Conservation (phyloP, 1,284 basidiomycete species). For the Rhodotorula sp. region DNA sequence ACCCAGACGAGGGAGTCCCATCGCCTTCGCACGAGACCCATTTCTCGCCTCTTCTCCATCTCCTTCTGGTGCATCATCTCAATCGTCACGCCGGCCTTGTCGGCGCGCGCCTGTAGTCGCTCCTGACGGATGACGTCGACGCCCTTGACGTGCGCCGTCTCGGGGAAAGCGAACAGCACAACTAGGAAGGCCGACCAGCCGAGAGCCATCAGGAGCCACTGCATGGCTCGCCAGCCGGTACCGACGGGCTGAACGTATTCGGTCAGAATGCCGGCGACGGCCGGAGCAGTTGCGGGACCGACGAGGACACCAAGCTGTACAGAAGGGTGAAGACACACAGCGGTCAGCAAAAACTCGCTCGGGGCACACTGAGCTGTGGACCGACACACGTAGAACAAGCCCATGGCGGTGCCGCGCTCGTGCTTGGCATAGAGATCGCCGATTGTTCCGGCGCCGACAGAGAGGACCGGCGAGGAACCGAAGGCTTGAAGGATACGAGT, state of each 20-base stretch:
- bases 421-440: slow-evolving; percentile 66
- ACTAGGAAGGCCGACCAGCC: slow-evolving; percentile 57
- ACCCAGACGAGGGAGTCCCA: slow-evolving; percentile 51
- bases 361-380: too few species aligned
- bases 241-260: slow-evolving; percentile 48
- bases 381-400: slow-evolving; percentile 56
- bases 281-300: slow-evolving; percentile 51
- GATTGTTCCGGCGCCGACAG: slow-evolving; percentile 64
- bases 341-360: not conserved
- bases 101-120: slow-evolving; percentile 10
- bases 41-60: not conserved
- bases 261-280: slow-evolving; percentile 52
- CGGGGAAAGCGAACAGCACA: slow-evolving; percentile 63
- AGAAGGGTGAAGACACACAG: not conserved
- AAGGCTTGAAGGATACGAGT: slow-evolving; percentile 62
- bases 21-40: not conserved
- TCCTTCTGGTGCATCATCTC: not conserved
- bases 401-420: slow-evolving; percentile 65
- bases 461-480: slow-evolving; percentile 55
- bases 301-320: slow-evolving; percentile 33
- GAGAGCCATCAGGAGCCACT: slow-evolving; percentile 56
- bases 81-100: slow-evolving; percentile 34
- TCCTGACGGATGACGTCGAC: slow-evolving; percentile 53
- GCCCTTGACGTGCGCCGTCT: slow-evolving; percentile 65
- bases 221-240: slow-evolving; percentile 67